Base-by-base conservation (phyloP, 495 filamentous ascomycete species). In the Penicillium arizonense region DNA sequence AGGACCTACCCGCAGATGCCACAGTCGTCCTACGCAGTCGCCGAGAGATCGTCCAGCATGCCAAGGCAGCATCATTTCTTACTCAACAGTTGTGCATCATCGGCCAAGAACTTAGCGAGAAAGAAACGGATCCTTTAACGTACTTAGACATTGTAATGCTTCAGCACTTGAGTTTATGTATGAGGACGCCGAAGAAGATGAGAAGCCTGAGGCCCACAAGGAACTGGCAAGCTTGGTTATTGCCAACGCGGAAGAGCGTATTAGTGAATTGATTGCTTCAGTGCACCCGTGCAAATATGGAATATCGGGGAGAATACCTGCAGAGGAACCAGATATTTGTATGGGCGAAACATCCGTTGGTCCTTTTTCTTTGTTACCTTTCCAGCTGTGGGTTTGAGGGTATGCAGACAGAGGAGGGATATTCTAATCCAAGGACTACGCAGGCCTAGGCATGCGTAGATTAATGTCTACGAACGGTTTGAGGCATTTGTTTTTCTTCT, bases 41-140 rank as follows among this genome's bases (percentile, higher is more conserved):
- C 0, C 55, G 54, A 8, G 67, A 74, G 53, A 52, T 73, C 2
- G 55, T 73, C 4, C 68, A 75, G 14, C 69, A 75, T 37, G 63
- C 66, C 13, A 56, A 63, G 14, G 68, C 73, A 2, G 47, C 69
- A 0, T 44, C 34, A 2, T 66, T 51, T 28, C 50, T 73, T 6
- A 61, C 69, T 1, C 47, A 58, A 5, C 37, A 52, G 23, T 36
- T 66, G 3, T 51, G 62, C 47, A 24, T 67, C 1, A 12, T 49
- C 1, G 38, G 49, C 34, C 1, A 59, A n/a, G 40, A 52, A 12
- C 53, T 74, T 10, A 56, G 40, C 11, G 69, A 74, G 37, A 45
- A 59, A 0, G 44, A 41, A 24, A 61, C 62, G 18, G 58, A 61
- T 1, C 45, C 45, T 1, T 33, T 21, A 12, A 10, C 18, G 1